Conservation (phyloP, 345 rosid species). For the Viola odorata region DNA sequence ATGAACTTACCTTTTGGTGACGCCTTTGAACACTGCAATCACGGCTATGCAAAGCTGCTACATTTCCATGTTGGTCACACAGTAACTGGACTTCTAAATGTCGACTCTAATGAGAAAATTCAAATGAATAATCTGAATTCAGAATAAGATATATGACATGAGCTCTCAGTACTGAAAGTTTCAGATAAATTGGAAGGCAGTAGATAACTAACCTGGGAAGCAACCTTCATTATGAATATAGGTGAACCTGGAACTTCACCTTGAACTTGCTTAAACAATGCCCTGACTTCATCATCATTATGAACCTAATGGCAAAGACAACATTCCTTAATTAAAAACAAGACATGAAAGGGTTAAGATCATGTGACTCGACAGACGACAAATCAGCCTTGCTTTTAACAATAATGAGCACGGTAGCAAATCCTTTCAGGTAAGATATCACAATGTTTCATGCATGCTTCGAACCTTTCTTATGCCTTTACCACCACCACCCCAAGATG, state of each 20-base stretch:
- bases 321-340: conserved; percentile 1
- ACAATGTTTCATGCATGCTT: conserved; percentile 9
- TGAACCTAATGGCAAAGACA: conserved; percentile 55
- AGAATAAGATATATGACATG: conserved; percentile 3
- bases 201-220: conserved; percentile 76
- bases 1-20: conserved; percentile 79
- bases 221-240: conserved; percentile 99
- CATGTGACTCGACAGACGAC: not conserved
- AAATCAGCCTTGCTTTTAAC: conserved; percentile 8
- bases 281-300: conserved; percentile 94
- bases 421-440: conserved; percentile 2
- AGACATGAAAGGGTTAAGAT: conserved; percentile 9
- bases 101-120: conserved; percentile 61
- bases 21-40: conserved; percentile 99
- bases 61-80: conserved; percentile 95
- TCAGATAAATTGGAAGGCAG: conserved; percentile 10
- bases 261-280: conserved; percentile 98
- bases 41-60: conserved; percentile 99
- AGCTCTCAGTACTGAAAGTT: conserved; percentile 1
- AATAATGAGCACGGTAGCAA: not conserved
- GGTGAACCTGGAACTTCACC: conserved; percentile 99
- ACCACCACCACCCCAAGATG: conserved; percentile 99
- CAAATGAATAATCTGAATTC: conserved; percentile 17
- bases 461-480: conserved; percentile 99
- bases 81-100: conserved; percentile 98